phyloP scores from a whole-genome alignment of 148 eudicot genomes.

The Camellia lanceoleosa region DNA sequence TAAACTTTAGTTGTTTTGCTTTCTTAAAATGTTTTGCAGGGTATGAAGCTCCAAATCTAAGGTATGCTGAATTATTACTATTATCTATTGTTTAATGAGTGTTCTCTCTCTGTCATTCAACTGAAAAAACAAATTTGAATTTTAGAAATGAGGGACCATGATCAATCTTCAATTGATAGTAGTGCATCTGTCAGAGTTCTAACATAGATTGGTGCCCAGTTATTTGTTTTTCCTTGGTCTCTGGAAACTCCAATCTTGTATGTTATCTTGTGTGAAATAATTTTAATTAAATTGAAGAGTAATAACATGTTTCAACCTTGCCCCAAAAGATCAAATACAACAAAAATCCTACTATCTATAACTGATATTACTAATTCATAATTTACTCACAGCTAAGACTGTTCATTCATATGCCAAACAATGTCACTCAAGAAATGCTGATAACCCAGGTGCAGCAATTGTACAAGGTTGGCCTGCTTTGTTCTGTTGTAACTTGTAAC shows the following conservation, averaged over 20 bases:
- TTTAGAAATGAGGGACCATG: not conserved
- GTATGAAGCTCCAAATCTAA: slow-evolving; percentile 65
- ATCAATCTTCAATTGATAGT: not conserved
- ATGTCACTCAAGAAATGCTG: too few relatives aligned
- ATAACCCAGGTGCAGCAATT: too few relatives aligned
- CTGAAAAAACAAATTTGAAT: not conserved
- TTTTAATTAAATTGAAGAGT: too few relatives aligned
- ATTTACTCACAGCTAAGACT: too few relatives aligned
- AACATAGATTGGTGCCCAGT: not conserved
- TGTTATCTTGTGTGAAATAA: too few relatives aligned
- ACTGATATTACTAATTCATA: too few relatives aligned
- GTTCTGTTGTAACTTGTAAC: not conserved
- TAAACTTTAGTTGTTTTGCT: not conserved
- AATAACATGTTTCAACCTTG: too few relatives aligned
- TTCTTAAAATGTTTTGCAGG: slow-evolving; percentile 36
- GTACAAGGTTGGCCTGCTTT: not conserved
- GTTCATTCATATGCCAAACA: too few relatives aligned
- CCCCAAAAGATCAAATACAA: too few relatives aligned
- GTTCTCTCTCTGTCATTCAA: not conserved
- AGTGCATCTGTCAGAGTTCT: not conserved
- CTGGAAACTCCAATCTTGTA: too few relatives aligned
- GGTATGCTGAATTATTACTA: slow-evolving; percentile 40
- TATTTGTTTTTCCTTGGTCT: too few relatives aligned
- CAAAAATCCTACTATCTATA: too few relatives aligned
- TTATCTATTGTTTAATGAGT: not conserved